These are phyloP conservation scores for Sporobolomyces pararoseus DNA, from an alignment of 768 basidiomycete species.

Conservation along the genomic window DNA sequence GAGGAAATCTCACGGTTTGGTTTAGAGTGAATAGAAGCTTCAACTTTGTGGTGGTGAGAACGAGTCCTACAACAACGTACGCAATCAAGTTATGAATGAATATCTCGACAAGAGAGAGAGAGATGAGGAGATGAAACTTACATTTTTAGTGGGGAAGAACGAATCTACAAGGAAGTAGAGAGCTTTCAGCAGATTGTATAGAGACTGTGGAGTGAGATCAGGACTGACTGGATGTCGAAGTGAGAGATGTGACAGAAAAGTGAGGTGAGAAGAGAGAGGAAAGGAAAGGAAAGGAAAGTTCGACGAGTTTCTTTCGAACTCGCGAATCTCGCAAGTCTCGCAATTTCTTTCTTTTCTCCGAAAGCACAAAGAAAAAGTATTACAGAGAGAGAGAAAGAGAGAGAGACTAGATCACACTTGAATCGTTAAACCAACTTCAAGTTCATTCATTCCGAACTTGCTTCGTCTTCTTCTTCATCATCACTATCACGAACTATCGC, in stretches of 20 bases:
- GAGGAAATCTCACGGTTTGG: not conserved
- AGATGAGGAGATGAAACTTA: not conserved
- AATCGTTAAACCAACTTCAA: too few species aligned
- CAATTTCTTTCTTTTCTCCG: too few species aligned
- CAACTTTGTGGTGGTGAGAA: slow-evolving; percentile 5
- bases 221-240: too few species aligned
- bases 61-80: slow-evolving; percentile 6
- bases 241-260: not conserved
- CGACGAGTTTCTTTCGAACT: too few species aligned
- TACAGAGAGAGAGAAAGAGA: too few species aligned
- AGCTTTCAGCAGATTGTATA: too few species aligned
- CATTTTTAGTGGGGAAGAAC: not conserved
- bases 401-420: too few species aligned
- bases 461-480: not conserved
- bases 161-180: not conserved
- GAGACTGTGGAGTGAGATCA: too few species aligned
- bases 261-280: not conserved
- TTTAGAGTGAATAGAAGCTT: not conserved
- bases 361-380: too few species aligned
- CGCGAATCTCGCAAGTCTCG: too few species aligned
- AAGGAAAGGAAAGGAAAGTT: not conserved
- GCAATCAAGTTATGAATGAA: not conserved
- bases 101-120: not conserved
- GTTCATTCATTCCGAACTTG: too few species aligned
- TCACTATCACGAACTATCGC: not conserved